A percentile compares a stretch with the other conserved stretches of the same genome.
Evolutionary conservation across 1,284 basidiomycete species (phyloP).

Genomic region (Meripilus lineatus): DNA sequence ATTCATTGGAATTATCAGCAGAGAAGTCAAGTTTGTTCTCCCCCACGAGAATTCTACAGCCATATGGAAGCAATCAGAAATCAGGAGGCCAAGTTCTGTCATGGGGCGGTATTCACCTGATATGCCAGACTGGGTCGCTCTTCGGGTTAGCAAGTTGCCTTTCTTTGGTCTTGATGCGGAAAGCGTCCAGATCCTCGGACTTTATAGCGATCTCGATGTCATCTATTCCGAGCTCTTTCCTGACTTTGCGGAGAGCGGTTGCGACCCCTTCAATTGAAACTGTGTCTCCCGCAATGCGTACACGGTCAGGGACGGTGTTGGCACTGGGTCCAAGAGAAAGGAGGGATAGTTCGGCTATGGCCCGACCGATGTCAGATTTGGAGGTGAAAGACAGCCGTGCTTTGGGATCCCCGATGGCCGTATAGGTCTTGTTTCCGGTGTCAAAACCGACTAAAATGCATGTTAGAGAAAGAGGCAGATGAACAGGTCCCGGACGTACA

Average conservation of each 20-base stretch:
- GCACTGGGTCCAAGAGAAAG: conserved; percentile 21
- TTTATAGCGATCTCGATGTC: conserved; percentile 14
- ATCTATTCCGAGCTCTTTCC: conserved; percentile 9
- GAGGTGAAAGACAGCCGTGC: conserved; percentile 18
- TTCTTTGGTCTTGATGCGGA: no score
- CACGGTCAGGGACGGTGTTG: conserved; percentile 19
- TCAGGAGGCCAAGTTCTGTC: no score
- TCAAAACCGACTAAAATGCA: conserved; percentile 23
- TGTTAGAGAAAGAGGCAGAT: background rate
- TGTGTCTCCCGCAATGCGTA: background rate
- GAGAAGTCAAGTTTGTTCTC: conserved; percentile 24
- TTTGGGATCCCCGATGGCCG: conserved; percentile 18
- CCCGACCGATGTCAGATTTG: conserved; percentile 21
- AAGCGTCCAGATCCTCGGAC: conserved; percentile 13
- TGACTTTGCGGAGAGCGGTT: conserved; percentile 17
- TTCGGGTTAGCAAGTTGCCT: no score
- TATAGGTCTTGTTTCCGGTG: conserved; percentile 18
- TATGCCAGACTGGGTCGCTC: no score
- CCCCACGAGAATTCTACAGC: conserved; percentile 16
- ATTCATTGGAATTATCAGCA: conserved; percentile 21
- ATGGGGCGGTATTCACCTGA: no score
- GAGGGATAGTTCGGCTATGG: conserved; percentile 23
- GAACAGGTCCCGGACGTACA: background rate
- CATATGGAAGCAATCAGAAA: no score
- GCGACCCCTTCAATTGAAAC: background rate